Evolutionary conservation across 768 basidiomycete species (phyloP), one percentile per base, ranked within the genome.

Genomic region (Leccinum imitatum): DNA sequence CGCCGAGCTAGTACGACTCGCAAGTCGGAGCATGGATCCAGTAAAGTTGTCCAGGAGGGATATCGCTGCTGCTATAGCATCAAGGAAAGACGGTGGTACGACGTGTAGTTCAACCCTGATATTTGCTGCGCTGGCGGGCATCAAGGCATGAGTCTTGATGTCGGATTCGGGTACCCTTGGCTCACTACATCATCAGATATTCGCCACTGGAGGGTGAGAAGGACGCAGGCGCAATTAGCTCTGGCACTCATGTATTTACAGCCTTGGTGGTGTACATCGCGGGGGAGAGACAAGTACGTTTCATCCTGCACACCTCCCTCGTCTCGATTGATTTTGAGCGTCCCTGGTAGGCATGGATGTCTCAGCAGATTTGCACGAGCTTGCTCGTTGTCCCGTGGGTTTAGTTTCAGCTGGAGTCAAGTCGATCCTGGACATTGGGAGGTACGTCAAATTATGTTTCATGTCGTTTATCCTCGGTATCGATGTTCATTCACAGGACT

Each of bases 321-420:
- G 30, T 59, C 14, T 60, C 25, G 53, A 59, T n/a, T 62, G 14
- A 53, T 39, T 30, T 30, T 30, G 50, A 44, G 21, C 17, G 14
- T 54, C 30, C 11, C n/a, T 33, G n/a, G 47, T 65, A 97, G 93
- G 92, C 17, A 86, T 98, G 85, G 96, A 99, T 68, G 79, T 99
- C 30, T 98, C 96, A 15, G 94, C 96, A 15, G 96, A 99, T 71
- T 79, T 99, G 15, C 87, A 88, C 9, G 94, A 98, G 71, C 83
- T 99, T 35, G 80, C 90, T 21, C 82, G 92, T 19, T 96, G 93
- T 66, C 90, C 95, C 21, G 91, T 98, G 50, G 94, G 90, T 3
- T 81, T 99, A 37, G 86, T 98, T 10, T 96, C 95, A 17, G 90
- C 95, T 10, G 97, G 97, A 11, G 87, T 92, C 19, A 99, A 98